Conservation (phyloP, 2,329 filamentous ascomycete species). For the Mollisiaceae sp. region DNA sequence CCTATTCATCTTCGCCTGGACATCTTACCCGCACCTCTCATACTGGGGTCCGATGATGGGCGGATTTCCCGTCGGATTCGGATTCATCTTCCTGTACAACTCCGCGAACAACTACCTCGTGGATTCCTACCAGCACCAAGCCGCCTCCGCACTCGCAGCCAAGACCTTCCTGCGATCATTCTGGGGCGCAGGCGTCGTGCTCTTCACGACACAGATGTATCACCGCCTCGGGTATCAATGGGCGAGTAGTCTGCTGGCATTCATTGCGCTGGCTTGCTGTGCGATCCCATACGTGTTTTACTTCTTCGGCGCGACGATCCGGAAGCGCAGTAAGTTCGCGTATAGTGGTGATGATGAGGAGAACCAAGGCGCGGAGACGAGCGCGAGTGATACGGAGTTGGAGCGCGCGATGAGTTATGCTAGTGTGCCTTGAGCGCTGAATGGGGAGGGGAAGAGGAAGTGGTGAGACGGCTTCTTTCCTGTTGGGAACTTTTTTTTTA, state of each 20-base stretch:
- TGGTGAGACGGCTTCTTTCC: not conserved
- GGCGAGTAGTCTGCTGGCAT: slow-evolving; percentile 75
- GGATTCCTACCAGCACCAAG: slow-evolving; percentile 73
- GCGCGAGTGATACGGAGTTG: slow-evolving; percentile 31
- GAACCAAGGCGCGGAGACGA: slow-evolving; percentile 22
- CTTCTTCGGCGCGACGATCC: slow-evolving; percentile 73
- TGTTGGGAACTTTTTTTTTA: not conserved
- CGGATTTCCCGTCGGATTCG: slow-evolving; percentile 63
- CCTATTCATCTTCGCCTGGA: slow-evolving; percentile 72
- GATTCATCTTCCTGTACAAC: slow-evolving; percentile 71
- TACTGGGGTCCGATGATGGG: slow-evolving; percentile 65
- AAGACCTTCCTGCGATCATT: slow-evolving; percentile 82
- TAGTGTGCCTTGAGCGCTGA: slow-evolving; percentile 43
- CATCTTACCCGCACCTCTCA: slow-evolving; percentile 58
- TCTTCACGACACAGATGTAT: slow-evolving; percentile 87
- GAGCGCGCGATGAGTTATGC: slow-evolving; percentile 37
- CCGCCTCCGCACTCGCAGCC: slow-evolving; percentile 79
- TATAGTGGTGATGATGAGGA: slow-evolving; percentile 65
- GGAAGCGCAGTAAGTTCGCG: slow-evolving; percentile 72
- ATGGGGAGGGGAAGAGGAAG: slow-evolving; percentile 42
- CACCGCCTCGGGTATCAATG: slow-evolving; percentile 72
- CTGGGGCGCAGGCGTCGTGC: slow-evolving; percentile 78
- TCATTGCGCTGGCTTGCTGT: slow-evolving; percentile 78
- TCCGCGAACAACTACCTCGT: slow-evolving; percentile 63
- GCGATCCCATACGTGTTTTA: slow-evolving; percentile 85